These are phyloP conservation scores for Chaetomium fimeti DNA, from an alignment of 495 filamentous ascomycete species.

Conservation along the genomic window DNA sequence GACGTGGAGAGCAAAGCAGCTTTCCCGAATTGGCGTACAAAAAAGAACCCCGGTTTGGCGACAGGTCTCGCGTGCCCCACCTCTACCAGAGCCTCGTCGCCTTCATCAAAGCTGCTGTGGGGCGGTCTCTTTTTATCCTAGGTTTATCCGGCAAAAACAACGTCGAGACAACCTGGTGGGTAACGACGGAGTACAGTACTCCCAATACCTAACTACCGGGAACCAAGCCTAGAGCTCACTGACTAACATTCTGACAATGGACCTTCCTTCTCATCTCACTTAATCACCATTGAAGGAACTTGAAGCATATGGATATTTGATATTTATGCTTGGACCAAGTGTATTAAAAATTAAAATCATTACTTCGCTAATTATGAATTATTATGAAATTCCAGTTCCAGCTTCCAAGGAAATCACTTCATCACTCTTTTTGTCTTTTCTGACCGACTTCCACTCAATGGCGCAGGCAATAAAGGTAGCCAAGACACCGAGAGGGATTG, in stretches of 20 bases:
- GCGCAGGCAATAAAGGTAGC: constrained; percentile 43
- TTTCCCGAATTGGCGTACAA: constrained; percentile 9
- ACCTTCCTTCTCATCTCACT: neutral
- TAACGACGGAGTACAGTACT: too few species aligned
- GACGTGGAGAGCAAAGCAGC: constrained; percentile 4
- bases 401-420: neutral
- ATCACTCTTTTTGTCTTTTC: constrained; percentile 6
- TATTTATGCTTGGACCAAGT: too few species aligned
- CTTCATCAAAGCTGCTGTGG: neutral
- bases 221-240: neutral
- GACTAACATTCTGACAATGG: too few species aligned
- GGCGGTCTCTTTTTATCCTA: neutral
- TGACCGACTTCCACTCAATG: constrained; percentile 54
- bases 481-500: constrained; percentile 38
- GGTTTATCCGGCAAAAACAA: constrained; percentile 10
- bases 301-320: too few species aligned
- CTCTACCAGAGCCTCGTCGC: neutral
- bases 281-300: neutral
- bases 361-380: too few species aligned
- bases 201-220: too few species aligned
- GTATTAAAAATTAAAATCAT: too few species aligned
- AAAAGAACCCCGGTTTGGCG: neutral
- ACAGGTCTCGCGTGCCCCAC: constrained; percentile 5
- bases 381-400: too few species aligned
- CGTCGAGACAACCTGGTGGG: too few species aligned